Percentiles rank a stretch among this genome's conserved stretches.
phyloP scores from a whole-genome alignment of 1,139 yeast species.

The Yamadazyma conglobata region DNA sequence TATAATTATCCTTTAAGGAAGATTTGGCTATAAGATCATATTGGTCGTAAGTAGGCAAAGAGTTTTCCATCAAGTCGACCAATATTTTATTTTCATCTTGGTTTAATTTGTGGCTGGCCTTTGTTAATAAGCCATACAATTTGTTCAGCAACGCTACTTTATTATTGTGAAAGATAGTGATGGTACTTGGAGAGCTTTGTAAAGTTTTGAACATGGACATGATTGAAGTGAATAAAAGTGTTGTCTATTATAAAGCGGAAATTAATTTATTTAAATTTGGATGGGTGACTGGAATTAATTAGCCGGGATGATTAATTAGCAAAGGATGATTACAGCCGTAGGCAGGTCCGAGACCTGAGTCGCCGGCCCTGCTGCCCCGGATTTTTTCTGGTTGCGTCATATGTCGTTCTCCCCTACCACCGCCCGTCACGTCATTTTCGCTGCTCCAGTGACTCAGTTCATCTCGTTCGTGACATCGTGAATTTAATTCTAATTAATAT shows the following conservation, averaged over 20 bases:
- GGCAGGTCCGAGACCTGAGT: background rate
- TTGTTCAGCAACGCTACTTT: slow-evolving; percentile 32
- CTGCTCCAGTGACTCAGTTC: no score
- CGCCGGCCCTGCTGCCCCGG: no score
- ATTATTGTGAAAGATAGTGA: slow-evolving; percentile 41
- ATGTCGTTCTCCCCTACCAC: background rate
- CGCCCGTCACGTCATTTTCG: background rate
- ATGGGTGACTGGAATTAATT: no score
- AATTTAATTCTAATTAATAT: slow-evolving; percentile 20
- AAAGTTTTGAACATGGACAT: slow-evolving; percentile 34
- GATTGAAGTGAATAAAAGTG: no score
- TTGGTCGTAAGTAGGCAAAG: slow-evolving; percentile 46
- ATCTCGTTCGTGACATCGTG: background rate
- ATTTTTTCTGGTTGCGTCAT: slow-evolving; percentile 3
- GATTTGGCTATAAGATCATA: slow-evolving; percentile 28
- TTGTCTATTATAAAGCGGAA: no score
- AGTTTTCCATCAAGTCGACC: slow-evolving; percentile 37
- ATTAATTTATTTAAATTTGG: no score
- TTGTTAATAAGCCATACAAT: slow-evolving; percentile 30
- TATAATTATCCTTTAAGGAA: slow-evolving; percentile 24
- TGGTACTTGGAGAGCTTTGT: slow-evolving; percentile 43
- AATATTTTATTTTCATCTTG: slow-evolving; percentile 27
- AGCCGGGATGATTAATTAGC: no score
- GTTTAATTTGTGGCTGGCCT: slow-evolving; percentile 29
- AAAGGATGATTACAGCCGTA: no score